A percentile compares a stretch with the other conserved stretches of the same genome.
phyloP scores from a whole-genome alignment of 2,329 filamentous ascomycete genomes.

The Plenodomus biglobosus region DNA sequence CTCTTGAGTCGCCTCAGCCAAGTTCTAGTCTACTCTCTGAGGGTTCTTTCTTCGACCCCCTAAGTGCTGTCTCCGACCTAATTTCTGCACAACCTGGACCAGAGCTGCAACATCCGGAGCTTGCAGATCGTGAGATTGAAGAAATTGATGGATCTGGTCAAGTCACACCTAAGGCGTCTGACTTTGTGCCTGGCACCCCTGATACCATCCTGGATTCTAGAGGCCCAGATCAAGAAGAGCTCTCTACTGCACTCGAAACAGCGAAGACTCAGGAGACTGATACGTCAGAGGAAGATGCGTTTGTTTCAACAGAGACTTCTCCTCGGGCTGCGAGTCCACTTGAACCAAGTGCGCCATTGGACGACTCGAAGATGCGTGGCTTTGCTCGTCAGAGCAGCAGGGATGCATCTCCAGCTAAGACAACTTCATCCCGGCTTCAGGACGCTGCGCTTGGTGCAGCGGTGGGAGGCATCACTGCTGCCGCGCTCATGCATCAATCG shows the following conservation, averaged over 20 bases:
- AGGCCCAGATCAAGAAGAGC: constrained; percentile 22
- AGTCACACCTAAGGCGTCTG: constrained; percentile 66
- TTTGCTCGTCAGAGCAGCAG: constrained; percentile 7
- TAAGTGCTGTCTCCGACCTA: constrained; percentile 20
- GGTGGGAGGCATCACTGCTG: constrained; percentile 28
- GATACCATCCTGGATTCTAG: constrained; percentile 3
- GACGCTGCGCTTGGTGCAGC: constrained; percentile 32
- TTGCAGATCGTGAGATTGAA: constrained; percentile 28
- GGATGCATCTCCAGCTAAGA: constrained; percentile 18
- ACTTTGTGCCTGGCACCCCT: constrained; percentile 42
- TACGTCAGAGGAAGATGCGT: constrained; percentile 10
- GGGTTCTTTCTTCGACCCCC: constrained; percentile 24
- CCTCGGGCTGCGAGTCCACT: constrained; percentile 18
- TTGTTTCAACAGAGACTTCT: constrained; percentile 8
- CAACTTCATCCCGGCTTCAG: constrained; percentile 29
- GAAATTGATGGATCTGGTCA: constrained; percentile 65
- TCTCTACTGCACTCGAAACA: constrained; percentile 28
- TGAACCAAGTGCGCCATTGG: constrained; percentile 25
- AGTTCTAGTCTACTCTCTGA: constrained; percentile 27
- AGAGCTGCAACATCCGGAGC: constrained; percentile 26
- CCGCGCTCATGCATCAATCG: constrained; percentile 17
- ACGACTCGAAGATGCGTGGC: constrained; percentile 30
- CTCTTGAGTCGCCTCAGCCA: constrained; percentile 43
- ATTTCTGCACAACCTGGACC: constrained; percentile 16
- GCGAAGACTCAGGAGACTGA: constrained; percentile 15